Evolutionary conservation across 1,139 yeast genomes (phyloP).

Genomic region (Diutina scorzettiae): DNA sequence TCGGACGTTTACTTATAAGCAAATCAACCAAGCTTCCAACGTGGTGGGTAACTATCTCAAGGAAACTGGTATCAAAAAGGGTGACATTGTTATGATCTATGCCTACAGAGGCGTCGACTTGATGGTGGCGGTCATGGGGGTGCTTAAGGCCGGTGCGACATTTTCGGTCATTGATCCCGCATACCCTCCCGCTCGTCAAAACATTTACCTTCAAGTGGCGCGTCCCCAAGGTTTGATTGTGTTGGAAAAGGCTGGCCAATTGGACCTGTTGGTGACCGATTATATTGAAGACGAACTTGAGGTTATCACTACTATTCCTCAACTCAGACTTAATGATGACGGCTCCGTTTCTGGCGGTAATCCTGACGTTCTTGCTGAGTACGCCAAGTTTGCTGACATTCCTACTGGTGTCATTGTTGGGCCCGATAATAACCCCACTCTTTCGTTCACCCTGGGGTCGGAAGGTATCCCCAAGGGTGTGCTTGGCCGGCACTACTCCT

Average conservation of each 20-base stretch:
- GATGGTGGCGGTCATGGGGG: conserved; percentile 96
- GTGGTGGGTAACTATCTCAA: conserved; percentile 83
- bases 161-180: conserved; percentile 98
- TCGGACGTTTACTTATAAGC: conserved; percentile 69
- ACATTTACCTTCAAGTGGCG: conserved; percentile 83
- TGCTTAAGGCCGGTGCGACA: conserved; percentile 94
- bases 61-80: conserved; percentile 68
- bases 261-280: conserved; percentile 65
- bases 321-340: conserved; percentile 62
- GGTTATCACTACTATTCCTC: conserved; percentile 64
- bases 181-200: conserved; percentile 96
- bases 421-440: conserved; percentile 94
- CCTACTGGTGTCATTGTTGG: conserved; percentile 91
- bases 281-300: conserved; percentile 63
- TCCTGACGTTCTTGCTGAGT: conserved; percentile 41
- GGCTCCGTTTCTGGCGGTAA: conserved; percentile 64
- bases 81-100: conserved; percentile 94
- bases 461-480: conserved; percentile 99
- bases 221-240: conserved; percentile 86
- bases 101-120: conserved; percentile 96
- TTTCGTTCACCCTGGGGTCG: conserved; percentile 95
- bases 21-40: conserved; percentile 89
- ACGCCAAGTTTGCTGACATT: conserved; percentile 32
- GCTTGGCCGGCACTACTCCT: conserved; percentile 89
- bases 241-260: conserved; percentile 76